Conservation (phyloP, 2,329 filamentous ascomycete genomes). For the Rugonectria rugulosa region DNA sequence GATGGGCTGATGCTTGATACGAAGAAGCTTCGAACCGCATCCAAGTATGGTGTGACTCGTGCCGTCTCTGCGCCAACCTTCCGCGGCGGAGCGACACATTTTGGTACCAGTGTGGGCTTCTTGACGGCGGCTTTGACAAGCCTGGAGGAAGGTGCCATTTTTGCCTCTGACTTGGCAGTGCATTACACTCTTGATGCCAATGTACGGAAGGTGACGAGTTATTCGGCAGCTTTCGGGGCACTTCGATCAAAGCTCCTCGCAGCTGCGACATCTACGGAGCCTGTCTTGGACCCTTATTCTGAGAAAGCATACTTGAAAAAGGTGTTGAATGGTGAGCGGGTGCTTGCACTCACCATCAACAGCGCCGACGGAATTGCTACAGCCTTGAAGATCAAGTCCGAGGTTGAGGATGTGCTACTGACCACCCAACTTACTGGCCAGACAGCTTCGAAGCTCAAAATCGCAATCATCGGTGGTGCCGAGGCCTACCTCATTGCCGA, state of each 20-base stretch:
- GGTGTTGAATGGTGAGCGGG: conserved; percentile 61
- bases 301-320: conserved; percentile 59
- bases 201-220: conserved; percentile 53
- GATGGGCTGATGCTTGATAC: conserved; percentile 63
- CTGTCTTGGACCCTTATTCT: conserved; percentile 50
- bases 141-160: conserved; percentile 59
- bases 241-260: conserved; percentile 63
- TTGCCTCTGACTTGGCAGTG: conserved; percentile 60
- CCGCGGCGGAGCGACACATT: conserved; percentile 51
- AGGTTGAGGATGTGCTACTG: conserved; percentile 56
- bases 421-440: conserved; percentile 1
- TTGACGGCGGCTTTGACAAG: conserved; percentile 56
- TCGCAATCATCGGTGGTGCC: conserved; percentile 68
- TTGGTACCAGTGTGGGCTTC: conserved; percentile 67
- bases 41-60: conserved; percentile 64
- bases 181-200: conserved; percentile 64
- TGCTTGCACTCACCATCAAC: conserved; percentile 66
- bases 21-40: conserved; percentile 62
- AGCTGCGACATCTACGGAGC: conserved; percentile 51
- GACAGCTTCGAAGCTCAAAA: conserved; percentile 47
- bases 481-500: conserved; percentile 67
- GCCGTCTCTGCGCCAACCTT: conserved; percentile 65
- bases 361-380: conserved; percentile 70
- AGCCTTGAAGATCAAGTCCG: conserved; percentile 64
- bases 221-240: conserved; percentile 60